Conservation (phyloP, 352 stramenopile genomes). For the Globisporangium acanthophoron region DNA sequence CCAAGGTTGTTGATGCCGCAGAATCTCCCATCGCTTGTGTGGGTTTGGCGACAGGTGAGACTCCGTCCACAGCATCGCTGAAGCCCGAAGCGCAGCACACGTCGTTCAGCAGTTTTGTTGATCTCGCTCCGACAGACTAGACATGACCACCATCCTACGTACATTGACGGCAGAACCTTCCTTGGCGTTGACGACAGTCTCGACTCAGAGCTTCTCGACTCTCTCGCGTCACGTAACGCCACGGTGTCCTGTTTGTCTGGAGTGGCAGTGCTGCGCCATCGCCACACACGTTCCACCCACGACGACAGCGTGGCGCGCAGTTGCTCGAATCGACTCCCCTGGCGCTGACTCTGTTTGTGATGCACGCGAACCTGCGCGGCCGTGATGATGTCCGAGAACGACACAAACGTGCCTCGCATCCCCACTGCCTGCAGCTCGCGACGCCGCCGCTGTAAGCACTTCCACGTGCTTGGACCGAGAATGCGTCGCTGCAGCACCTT, state of each 20-base stretch:
- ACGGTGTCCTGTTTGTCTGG: constrained; percentile 10
- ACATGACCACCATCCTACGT: constrained; percentile 1
- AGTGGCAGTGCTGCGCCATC: background rate
- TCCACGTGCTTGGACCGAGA: constrained; percentile 45
- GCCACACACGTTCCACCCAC: background rate
- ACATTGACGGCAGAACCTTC: constrained; percentile 34
- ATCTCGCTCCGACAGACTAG: background rate
- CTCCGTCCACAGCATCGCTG: background rate
- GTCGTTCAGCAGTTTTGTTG: background rate
- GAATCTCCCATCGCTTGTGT: background rate
- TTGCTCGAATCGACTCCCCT: background rate
- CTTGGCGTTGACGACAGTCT: constrained; percentile 16
- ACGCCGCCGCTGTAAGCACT: constrained; percentile 27
- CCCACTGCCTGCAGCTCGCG: constrained; percentile 25
- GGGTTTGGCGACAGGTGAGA: background rate
- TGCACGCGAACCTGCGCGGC: constrained; percentile 17
- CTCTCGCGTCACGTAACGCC: background rate
- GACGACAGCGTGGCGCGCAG: background rate
- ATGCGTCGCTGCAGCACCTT: constrained; percentile 42
- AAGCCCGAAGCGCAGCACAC: background rate
- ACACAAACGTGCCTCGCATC: constrained; percentile 20
- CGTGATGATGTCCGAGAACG: constrained; percentile 34
- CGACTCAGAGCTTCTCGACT: background rate
- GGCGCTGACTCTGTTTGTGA: constrained; percentile 8
- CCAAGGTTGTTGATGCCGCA: background rate